Base-by-base conservation (phyloP, 768 basidiomycete genomes). In the Rhizopogon roseolus region DNA sequence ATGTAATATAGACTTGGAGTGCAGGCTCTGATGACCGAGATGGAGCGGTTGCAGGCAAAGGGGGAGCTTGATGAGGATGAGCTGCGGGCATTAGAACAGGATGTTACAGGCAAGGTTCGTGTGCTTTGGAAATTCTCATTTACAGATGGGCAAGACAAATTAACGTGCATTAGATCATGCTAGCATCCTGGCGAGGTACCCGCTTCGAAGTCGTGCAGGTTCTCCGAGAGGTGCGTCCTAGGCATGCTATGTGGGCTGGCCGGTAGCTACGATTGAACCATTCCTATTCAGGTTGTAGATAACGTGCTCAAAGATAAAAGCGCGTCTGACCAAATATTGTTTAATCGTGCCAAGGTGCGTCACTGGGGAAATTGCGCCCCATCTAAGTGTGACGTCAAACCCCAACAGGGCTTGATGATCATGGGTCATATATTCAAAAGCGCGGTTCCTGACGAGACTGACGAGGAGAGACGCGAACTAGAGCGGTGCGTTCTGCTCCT, bases 171-270 rank as follows among this genome's bases (percentile, higher is more conserved):
- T 11, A 90, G 86, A 93, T 97, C 65, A 81, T 98, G 73, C 84
- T 98, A 28, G 96, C 95, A 6, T 96, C 96, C 25, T 99, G 97
- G 97, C 85, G 94, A 54, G 97, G 96, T 13, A 96, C 95, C 3
- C 84, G 95, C 50, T 84, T 98, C 65, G 97, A 99, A 72, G 93
- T 98, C 40, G 81, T 89, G 19, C 89, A 93, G 62, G 93, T 98
- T 13, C 76, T 96, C 45, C 81, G 93, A 49, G 86, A 91, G 76
- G 82, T 76, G 43, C 46, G 62, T 34, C 6, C 19, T 9, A 36
- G 19, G 8, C 29, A 17, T 32, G 42, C 32, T 54, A 11, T 38
- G 14, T 22, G 28, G n/a, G 19, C 25, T 49, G 41, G 69, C 44
- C 39, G 19, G 22, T 32, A 27, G 32, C n/a, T 39, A 9, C 37